These are phyloP conservation scores for Cutaneotrichosporon sp. DNA, from an alignment of 1,284 basidiomycete species.

Conservation along the genomic window DNA sequence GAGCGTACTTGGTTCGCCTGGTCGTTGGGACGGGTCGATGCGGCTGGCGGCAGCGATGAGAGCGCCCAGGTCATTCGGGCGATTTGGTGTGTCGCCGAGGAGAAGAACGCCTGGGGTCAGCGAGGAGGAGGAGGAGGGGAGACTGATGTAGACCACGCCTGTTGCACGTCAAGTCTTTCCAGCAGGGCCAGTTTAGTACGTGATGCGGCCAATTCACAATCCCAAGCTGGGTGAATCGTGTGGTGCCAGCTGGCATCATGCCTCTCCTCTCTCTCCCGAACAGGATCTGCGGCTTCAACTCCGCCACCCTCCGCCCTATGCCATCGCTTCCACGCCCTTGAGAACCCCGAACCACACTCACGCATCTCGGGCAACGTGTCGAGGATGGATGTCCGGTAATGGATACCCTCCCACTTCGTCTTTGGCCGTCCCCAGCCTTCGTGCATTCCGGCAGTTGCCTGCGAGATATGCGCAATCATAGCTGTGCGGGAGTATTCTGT, in stretches of 20 bases:
- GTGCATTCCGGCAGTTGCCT: slow-evolving; percentile 68
- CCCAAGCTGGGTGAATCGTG: too few species aligned
- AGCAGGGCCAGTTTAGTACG: too few species aligned
- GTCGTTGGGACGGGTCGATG: slow-evolving; percentile 4
- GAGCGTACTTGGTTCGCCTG: slow-evolving; percentile 25
- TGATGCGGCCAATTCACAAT: too few species aligned
- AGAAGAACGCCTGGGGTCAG: slow-evolving; percentile 20
- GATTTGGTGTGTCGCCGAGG: slow-evolving; percentile 50
- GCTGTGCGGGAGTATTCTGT: slow-evolving; percentile 77
- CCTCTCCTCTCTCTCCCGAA: too few species aligned
- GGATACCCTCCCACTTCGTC: slow-evolving; percentile 46
- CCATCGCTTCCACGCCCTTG: background rate
- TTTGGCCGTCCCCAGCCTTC: slow-evolving; percentile 75
- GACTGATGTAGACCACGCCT: too few species aligned
- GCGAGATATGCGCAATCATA: slow-evolving; percentile 70
- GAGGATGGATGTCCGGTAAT: slow-evolving; percentile 45
- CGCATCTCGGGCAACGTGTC: slow-evolving; percentile 39
- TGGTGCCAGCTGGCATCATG: too few species aligned
- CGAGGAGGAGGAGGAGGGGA: background rate
- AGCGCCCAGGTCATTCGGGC: slow-evolving; percentile 62
- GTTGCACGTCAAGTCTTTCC: too few species aligned
- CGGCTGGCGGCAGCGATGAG: slow-evolving; percentile 62
- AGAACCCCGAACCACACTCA: slow-evolving; percentile 25
- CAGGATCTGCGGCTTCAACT: too few species aligned
- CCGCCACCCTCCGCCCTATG: too few species aligned